Percentiles rank a stretch among this genome's conserved stretches.
Evolutionary conservation across 768 basidiomycete genomes (phyloP).

Genomic region (Gymnopilus dilepis): DNA sequence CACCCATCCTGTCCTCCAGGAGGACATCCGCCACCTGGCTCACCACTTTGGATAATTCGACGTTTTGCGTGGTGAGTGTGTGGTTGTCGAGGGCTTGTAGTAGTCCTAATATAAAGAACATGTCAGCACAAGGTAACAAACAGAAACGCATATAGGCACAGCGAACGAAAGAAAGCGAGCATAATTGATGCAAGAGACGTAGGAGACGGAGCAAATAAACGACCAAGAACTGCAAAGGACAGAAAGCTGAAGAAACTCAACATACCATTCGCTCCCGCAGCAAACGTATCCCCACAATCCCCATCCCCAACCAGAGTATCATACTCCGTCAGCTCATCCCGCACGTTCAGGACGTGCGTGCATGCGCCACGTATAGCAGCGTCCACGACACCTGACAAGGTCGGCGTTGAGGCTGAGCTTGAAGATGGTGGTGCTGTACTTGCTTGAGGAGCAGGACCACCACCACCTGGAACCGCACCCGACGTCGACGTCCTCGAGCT

Average conservation of each 20-base stretch:
- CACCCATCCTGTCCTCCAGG: constrained; percentile 59
- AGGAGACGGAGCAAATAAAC: neutral
- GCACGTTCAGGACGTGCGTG: constrained; percentile 46
- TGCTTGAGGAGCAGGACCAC: too few species aligned
- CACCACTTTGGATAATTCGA: constrained; percentile 29
- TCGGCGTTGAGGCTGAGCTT: too few species aligned
- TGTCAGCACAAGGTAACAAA: too few species aligned
- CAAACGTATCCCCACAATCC: constrained; percentile 65
- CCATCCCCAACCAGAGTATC: constrained; percentile 70
- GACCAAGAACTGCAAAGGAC: neutral
- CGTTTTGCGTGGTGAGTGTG: constrained; percentile 27
- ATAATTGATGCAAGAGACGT: too few species aligned
- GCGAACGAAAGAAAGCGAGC: too few species aligned
- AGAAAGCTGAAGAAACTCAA: neutral
- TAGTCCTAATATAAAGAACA: constrained; percentile 4
- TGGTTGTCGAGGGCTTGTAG: constrained; percentile 12
- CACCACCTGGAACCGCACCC: too few species aligned
- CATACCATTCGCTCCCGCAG: constrained; percentile 43
- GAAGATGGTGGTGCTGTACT: too few species aligned
- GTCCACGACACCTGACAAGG: constrained; percentile 8
- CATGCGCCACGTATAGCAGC: constrained; percentile 44
- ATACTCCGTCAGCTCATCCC: constrained; percentile 58
- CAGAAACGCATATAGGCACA: too few species aligned
- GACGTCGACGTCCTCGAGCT: too few species aligned
- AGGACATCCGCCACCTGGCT: constrained; percentile 43